Evolutionary conservation across 345 rosid genomes (phyloP), one percentile per base, ranked within the genome.

Genomic region (Ailanthus altissimus): DNA sequence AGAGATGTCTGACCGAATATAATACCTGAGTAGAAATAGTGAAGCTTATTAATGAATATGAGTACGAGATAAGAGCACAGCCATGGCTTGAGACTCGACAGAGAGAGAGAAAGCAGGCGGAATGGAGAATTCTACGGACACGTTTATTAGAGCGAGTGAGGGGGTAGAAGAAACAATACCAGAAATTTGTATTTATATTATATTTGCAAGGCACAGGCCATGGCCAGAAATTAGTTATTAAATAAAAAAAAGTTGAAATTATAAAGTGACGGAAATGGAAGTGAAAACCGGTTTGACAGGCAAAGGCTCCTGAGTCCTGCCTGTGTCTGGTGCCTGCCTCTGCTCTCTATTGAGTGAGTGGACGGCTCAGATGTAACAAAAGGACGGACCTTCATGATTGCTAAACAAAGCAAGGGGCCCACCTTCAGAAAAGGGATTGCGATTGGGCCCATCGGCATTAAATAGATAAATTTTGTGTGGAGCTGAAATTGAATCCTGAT

Each of bases 281-380:
- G 70, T 67, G 18, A 46, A 45, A 46, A 28, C 2, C n/a, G n/a
- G n/a, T 46, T 61, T 45, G 54, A 45, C 54, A 66, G 16, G 26
- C 67, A 36, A 20, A 2, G 57, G 73, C 73, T 69, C 73, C 59
- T 66, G n/a, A n/a, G n/a, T n/a, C n/a, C n/a, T n/a, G n/a, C n/a
- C n/a, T n/a, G n/a, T n/a, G n/a, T n/a, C n/a, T n/a, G n/a, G n/a
- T n/a, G n/a, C n/a, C n/a, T n/a, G n/a, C n/a, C n/a, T n/a, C n/a
- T n/a, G n/a, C n/a, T n/a, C n/a, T n/a, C n/a, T n/a, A n/a, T 14
- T 1, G 3, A 9, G 57, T 50, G 59, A 12, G 38, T 15, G 43
- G 73, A 25, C 70, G 70, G 54, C 32, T 15, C 3, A 0, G 53
- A 66, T 66, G 36, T 21, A 45, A 43, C n/a, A 65, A 21, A 5